Evolutionary conservation across 306 rosid genomes (phyloP).

Genomic region (Cucurbita moschata): DNA sequence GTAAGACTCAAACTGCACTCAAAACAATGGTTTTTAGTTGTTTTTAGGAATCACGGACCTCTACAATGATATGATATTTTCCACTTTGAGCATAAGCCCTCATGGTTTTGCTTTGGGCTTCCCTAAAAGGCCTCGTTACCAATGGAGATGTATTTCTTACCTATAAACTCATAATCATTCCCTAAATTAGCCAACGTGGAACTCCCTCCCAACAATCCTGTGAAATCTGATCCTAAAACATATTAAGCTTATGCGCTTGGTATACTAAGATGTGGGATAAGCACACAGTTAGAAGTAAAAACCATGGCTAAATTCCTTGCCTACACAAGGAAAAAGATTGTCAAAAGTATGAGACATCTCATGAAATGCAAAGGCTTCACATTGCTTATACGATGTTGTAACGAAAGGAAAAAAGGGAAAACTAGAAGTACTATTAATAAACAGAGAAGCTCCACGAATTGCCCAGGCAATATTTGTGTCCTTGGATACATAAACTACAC

Average conservation of each 20-base stretch:
- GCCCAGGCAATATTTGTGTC: background rate
- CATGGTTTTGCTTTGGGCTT: no score
- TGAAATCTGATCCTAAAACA: no score
- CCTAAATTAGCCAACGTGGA: no score
- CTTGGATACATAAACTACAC: conserved; percentile 2
- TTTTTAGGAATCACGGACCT: no score
- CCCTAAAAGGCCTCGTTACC: no score
- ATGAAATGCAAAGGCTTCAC: conserved; percentile 1
- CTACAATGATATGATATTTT: no score
- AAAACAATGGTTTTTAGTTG: background rate
- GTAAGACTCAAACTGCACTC: background rate
- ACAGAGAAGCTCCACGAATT: background rate
- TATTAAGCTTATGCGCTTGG: background rate
- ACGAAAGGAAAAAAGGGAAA: background rate
- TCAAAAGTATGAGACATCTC: background rate
- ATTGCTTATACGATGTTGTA: background rate
- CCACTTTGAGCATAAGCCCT: no score
- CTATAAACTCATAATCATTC: no score
- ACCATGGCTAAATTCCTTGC: background rate
- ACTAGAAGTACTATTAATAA: background rate
- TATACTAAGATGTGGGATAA: background rate
- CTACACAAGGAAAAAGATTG: background rate
- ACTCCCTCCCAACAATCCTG: no score
- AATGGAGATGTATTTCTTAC: no score
- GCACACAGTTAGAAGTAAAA: background rate